Percentiles rank a stretch among this genome's conserved stretches.
phyloP scores from a whole-genome alignment of 257 asterid species.

The Eustoma russellianum region DNA sequence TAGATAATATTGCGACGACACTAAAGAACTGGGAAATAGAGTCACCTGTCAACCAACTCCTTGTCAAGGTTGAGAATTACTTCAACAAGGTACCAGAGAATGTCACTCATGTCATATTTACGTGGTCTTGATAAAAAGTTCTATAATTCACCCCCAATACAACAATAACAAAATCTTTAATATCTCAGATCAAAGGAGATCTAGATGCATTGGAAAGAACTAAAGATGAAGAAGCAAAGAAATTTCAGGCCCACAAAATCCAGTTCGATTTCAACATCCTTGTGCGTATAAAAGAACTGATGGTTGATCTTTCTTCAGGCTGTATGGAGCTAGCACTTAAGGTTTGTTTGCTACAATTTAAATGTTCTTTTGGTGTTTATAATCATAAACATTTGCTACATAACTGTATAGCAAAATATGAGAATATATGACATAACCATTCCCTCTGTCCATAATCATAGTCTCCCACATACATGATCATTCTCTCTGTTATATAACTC shows the following conservation, averaged over 20 bases:
- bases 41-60: constrained; percentile 40
- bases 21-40: constrained; percentile 48
- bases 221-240: constrained; percentile 79
- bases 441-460: too few relatives aligned
- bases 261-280: constrained; percentile 64
- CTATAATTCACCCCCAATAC: not conserved
- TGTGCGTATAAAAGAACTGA: constrained; percentile 54
- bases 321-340: constrained; percentile 80
- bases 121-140: not conserved
- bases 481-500: too few relatives aligned
- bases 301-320: constrained; percentile 77
- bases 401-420: too few relatives aligned
- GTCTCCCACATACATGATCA: too few relatives aligned
- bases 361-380: not conserved
- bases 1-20: constrained; percentile 38
- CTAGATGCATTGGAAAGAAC: constrained; percentile 67
- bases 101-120: not conserved
- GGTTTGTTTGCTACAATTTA: constrained; percentile 28
- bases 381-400: not conserved
- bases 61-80: constrained; percentile 67
- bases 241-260: constrained; percentile 60
- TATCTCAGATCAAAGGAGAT: constrained; percentile 58
- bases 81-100: constrained; percentile 52
- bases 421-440: too few relatives aligned
- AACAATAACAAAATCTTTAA: not conserved